Conservation (phyloP, 139 green algal genomes). For the Yamagishiella unicocca region DNA sequence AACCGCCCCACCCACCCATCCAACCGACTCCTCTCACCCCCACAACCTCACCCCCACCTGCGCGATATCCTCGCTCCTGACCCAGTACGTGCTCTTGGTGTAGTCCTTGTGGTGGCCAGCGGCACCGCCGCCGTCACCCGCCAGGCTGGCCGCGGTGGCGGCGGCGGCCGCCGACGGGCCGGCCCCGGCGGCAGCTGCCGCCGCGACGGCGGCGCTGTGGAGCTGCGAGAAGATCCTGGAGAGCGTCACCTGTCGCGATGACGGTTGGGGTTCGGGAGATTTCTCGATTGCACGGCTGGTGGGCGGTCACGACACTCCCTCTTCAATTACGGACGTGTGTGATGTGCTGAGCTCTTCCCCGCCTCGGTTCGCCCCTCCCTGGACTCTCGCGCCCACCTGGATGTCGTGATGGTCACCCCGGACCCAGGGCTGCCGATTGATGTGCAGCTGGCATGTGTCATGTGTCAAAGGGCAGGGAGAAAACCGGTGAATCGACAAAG, state of each 20-base stretch:
- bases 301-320: too few relatives aligned
- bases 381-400: constrained; percentile 39
- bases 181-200: neutral
- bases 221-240: constrained; percentile 52
- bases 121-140: too few relatives aligned
- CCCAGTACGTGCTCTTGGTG: constrained; percentile 57
- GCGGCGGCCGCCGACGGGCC: neutral
- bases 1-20: too few relatives aligned
- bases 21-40: neutral
- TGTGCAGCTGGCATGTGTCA: constrained; percentile 52
- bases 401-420: constrained; percentile 57
- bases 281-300: too few relatives aligned
- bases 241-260: constrained; percentile 43
- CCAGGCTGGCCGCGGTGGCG: neutral
- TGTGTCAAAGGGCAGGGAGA: neutral
- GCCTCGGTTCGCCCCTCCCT: too few relatives aligned
- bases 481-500: neutral
- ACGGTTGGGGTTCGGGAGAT: too few relatives aligned
- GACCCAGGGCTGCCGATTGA: constrained; percentile 55
- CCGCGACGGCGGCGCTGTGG: constrained; percentile 13
- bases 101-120: constrained; percentile 18
- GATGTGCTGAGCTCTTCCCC: too few relatives aligned
- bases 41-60: constrained; percentile 35
- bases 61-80: constrained; percentile 53
- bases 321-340: too few relatives aligned